Evolutionary conservation across 129 eudicot genomes (phyloP).

Genomic region (Deinandra increscens): DNA sequence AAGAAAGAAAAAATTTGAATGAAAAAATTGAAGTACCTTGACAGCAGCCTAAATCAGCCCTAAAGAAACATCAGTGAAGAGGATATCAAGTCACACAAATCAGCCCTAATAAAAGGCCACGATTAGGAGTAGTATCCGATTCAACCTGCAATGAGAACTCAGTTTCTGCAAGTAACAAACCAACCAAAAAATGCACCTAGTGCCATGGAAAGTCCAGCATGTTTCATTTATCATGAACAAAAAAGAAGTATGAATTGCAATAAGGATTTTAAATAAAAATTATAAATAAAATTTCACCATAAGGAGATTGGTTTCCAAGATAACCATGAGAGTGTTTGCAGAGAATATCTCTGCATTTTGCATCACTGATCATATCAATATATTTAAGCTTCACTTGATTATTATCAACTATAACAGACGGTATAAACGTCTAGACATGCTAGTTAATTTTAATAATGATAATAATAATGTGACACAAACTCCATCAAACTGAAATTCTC

Average conservation of each 20-base stretch:
- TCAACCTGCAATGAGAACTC: conserved; percentile 95
- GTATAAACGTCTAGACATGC: too few relatives aligned
- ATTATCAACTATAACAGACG: too few relatives aligned
- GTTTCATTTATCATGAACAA: conserved; percentile 24
- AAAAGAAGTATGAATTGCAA: neutral
- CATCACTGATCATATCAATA: too few relatives aligned
- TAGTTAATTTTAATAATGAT: too few relatives aligned
- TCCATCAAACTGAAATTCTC: too few relatives aligned
- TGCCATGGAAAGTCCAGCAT: conserved; percentile 99
- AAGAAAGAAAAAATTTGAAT: too few relatives aligned
- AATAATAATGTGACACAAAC: too few relatives aligned
- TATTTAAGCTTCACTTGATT: too few relatives aligned
- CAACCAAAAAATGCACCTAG: conserved; percentile 95
- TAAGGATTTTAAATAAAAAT: neutral
- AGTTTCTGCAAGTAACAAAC: conserved; percentile 96
- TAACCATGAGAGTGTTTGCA: conserved; percentile 90
- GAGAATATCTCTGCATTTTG: conserved; percentile 98
- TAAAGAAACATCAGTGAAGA: too few relatives aligned
- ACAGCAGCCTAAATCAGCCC: too few relatives aligned
- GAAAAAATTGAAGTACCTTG: too few relatives aligned
- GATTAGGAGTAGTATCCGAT: conserved; percentile 97
- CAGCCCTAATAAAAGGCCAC: conserved; percentile 95
- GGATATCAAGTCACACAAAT: too few relatives aligned
- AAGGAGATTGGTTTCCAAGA: conserved; percentile 87
- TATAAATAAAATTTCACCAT: conserved; percentile 18